phyloP scores from a whole-genome alignment of 345 rosid genomes.

The Salix koriyanagi region DNA sequence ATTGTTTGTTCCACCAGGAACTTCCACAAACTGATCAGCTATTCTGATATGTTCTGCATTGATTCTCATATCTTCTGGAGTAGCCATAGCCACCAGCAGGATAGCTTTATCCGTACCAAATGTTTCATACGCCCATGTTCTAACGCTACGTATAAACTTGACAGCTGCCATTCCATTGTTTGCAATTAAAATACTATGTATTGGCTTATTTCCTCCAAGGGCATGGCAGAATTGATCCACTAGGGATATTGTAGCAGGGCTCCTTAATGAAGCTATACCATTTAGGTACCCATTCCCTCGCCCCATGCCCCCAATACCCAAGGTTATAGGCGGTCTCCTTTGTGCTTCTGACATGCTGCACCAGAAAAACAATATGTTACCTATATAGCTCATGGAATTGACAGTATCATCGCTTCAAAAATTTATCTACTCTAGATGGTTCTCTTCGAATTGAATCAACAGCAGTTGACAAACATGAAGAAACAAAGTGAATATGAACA shows the following conservation, averaged over 20 bases:
- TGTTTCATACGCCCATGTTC: constrained; percentile 98
- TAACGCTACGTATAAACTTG: constrained; percentile 88
- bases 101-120: constrained; percentile 95
- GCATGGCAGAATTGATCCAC: constrained; percentile 79
- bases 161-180: constrained; percentile 99
- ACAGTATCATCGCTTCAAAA: neutral
- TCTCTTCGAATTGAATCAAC: neutral
- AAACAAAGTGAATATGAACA: neutral
- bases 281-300: constrained; percentile 52
- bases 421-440: neutral
- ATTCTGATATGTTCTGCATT: constrained; percentile 97
- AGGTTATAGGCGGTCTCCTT: constrained; percentile 35
- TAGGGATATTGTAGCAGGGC: constrained; percentile 51
- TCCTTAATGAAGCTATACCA: constrained; percentile 50
- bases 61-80: constrained; percentile 99
- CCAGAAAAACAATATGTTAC: constrained; percentile 9
- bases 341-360: constrained; percentile 62
- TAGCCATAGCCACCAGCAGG: constrained; percentile 96
- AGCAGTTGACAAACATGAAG: neutral
- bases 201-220: constrained; percentile 79
- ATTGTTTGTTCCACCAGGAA: constrained; percentile 99
- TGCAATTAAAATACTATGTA: constrained; percentile 87
- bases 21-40: constrained; percentile 99
- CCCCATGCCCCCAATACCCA: constrained; percentile 43
- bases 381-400: neutral